phyloP scores from a whole-genome alignment of 1,284 basidiomycete genomes.

The Tilletia horrida region DNA sequence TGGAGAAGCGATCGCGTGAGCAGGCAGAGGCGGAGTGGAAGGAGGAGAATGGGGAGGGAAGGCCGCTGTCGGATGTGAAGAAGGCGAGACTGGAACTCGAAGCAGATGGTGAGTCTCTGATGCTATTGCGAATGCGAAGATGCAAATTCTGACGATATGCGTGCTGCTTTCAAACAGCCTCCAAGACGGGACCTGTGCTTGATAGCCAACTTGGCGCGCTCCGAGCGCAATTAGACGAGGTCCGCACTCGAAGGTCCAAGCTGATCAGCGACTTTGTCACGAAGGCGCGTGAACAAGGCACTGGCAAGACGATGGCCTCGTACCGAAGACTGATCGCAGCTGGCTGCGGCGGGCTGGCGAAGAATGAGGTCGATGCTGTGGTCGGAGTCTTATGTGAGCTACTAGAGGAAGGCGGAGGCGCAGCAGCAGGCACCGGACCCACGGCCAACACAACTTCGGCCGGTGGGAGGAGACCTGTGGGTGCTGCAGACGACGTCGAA shows the following conservation, averaged over 20 bases:
- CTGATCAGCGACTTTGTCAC: conserved; percentile 35
- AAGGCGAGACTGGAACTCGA: conserved; percentile 4
- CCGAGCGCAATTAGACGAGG: conserved; percentile 28
- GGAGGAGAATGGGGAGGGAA: conserved; percentile 24
- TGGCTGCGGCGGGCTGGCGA: conserved; percentile 49
- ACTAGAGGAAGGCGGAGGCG: conserved; percentile 32
- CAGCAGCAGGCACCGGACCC: neutral
- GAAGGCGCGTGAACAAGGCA: conserved; percentile 42
- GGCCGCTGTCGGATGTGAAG: conserved; percentile 7
- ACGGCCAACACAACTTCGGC: no score
- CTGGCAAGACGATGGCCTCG: conserved; percentile 47
- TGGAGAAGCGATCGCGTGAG: conserved; percentile 70
- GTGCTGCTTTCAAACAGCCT: neutral
- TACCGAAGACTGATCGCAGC: conserved; percentile 53
- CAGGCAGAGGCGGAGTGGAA: conserved; percentile 40
- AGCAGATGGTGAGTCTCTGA: neutral
- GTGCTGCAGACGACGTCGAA: neutral
- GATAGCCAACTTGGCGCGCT: neutral
- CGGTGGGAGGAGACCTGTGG: neutral
- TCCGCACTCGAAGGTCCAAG: conserved; percentile 31
- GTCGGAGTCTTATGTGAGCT: conserved; percentile 51
- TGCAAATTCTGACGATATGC: neutral
- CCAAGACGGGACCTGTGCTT: neutral
- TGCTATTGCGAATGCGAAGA: neutral
- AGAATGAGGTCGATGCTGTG: conserved; percentile 51